Percentiles rank a stretch among this genome's conserved stretches.
Conservation (phyloP, 75 land plant genomes). For the Cunninghamia lanceolata region DNA sequence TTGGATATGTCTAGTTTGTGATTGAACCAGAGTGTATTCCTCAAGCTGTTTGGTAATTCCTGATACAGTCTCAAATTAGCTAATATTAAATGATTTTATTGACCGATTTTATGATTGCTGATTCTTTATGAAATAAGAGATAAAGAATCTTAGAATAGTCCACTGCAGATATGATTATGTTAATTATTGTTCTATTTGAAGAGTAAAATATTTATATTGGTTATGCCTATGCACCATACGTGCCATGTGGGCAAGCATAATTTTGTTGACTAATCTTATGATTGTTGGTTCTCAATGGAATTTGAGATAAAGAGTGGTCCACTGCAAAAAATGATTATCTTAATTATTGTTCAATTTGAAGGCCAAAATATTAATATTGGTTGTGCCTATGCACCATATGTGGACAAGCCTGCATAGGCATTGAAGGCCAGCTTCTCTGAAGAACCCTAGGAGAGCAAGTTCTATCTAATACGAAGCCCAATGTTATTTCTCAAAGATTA, state of each 20-base stretch:
- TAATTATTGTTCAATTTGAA: background rate
- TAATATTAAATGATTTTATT: background rate
- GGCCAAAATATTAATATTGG: background rate
- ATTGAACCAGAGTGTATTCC: background rate
- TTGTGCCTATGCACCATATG: background rate
- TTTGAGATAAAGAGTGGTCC: background rate
- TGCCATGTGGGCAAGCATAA: too few species aligned
- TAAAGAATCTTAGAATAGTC: too few species aligned
- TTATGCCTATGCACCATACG: too few species aligned
- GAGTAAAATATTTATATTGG: too few species aligned
- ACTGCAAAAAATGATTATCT: background rate
- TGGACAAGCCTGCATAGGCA: background rate
- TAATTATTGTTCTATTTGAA: too few species aligned
- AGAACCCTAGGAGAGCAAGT: background rate
- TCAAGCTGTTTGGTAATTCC: background rate
- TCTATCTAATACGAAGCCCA: background rate
- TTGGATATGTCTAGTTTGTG: background rate
- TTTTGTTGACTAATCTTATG: background rate
- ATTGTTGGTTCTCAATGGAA: background rate
- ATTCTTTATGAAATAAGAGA: background rate
- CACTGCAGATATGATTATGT: too few species aligned
- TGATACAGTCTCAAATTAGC: background rate
- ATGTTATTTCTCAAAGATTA: background rate
- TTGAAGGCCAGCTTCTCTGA: constrained; percentile 1
- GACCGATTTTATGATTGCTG: background rate